These are phyloP conservation scores for Pisolithus sp. DNA, from an alignment of 768 basidiomycete genomes.

Conservation along the genomic window DNA sequence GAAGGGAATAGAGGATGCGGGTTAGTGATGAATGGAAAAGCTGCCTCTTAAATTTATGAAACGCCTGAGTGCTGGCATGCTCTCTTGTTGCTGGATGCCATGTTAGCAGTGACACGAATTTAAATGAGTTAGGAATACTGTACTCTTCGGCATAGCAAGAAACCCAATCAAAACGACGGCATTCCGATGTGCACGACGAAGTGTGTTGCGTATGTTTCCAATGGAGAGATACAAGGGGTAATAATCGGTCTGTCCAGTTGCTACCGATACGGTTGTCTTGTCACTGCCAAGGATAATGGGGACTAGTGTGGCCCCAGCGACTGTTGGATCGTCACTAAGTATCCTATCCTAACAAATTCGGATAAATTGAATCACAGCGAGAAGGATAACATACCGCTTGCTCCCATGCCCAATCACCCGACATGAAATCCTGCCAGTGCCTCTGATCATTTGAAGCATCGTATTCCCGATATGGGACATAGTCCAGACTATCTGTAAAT, in stretches of 20 bases:
- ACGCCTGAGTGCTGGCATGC: constrained; percentile 1
- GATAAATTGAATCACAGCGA: background rate
- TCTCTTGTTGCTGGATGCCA: background rate
- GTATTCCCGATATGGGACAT: constrained; percentile 9
- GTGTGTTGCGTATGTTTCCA: constrained; percentile 4
- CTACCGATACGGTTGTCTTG: constrained; percentile 8
- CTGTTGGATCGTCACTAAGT: constrained; percentile 10
- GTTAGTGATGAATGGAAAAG: constrained; percentile 15
- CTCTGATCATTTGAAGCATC: background rate
- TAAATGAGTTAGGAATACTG: background rate
- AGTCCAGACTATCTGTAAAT: constrained; percentile 16
- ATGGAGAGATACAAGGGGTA: constrained; percentile 8
- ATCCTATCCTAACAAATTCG: constrained; percentile 2
- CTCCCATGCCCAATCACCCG: constrained; percentile 11
- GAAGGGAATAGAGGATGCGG: constrained; percentile 9
- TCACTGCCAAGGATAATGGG: constrained; percentile 9
- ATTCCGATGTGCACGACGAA: background rate
- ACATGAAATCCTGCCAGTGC: constrained; percentile 5
- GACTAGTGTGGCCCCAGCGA: constrained; percentile 15
- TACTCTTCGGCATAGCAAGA: constrained; percentile 20
- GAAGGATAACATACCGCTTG: constrained; percentile 5
- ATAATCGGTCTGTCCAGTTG: constrained; percentile 2
- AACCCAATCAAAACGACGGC: constrained; percentile 20
- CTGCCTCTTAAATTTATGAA: constrained; percentile 14
- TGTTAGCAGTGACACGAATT: background rate